Base-by-base conservation (phyloP, 495 filamentous ascomycete species). In the Hypoxylon perforatum region DNA sequence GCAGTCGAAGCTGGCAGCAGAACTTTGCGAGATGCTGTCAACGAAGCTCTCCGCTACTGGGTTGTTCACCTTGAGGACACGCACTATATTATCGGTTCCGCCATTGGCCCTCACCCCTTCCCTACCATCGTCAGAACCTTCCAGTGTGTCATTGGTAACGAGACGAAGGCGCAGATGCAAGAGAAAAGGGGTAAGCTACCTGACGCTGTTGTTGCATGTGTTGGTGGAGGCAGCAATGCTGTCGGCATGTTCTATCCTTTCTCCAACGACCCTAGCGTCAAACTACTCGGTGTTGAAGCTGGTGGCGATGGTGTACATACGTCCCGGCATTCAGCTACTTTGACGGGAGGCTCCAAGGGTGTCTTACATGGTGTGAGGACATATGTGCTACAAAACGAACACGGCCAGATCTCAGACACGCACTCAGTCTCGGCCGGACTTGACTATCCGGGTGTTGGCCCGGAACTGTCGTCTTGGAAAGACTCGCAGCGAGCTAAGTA, bases 201-300 rank as follows among this genome's bases (percentile, higher is more conserved):
- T 3, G 95, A 99, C 71, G 95, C 94, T 1, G 92, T 98, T 5
- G 92, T 99, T 10, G 95, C 95, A 11, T 99, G 95, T 67, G 95
- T 99, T 4, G 95, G 95, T 44, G 95, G 95, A 62, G 95, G 95
- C 44, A 90, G 85, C 70, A 97, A 97, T 73, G 93, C 93, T 7
- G 87, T 89, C 19, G 93, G 93, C 78, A 97, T 97, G 92, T 97
- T 99, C 81, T 93, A 96, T 73, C 95, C 95, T 15, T 99, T 99
- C 82, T 84, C 90, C 33, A 87, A 92, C 39, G 94, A 99, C 66
- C 83, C 84, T 1, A 87, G 82, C 66, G 95, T 99, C 60, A 92
- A 92, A 76, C 86, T 99, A 0, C 80, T 98, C 4, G 95, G 95
- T 55, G 94, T 99, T 4, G 95, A 99, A 80, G 95, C 95, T 7